Conservation (phyloP, 176 grass and related monocot species). For the Carex cristatella region DNA sequence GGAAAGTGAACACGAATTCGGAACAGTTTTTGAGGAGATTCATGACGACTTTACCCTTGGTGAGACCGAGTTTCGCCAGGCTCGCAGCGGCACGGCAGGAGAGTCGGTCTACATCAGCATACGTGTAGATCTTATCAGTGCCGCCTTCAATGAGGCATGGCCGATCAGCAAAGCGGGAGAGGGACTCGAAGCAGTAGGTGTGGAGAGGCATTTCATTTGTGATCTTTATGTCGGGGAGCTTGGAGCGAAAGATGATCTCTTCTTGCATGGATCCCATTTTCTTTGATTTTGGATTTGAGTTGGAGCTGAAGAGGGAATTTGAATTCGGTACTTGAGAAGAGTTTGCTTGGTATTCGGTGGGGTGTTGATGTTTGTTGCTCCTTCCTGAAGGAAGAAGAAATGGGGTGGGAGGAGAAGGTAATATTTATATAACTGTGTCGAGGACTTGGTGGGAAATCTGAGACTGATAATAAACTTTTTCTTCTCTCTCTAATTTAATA, state of each 20-base stretch:
- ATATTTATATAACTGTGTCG: background rate
- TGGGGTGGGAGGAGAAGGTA: background rate
- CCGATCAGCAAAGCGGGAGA: slow-evolving; percentile 15
- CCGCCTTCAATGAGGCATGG: slow-evolving; percentile 64
- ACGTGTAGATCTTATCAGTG: slow-evolving; percentile 43
- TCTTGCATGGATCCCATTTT: slow-evolving; percentile 8
- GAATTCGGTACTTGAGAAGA: slow-evolving; percentile 2
- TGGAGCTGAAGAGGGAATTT: background rate
- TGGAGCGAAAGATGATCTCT: slow-evolving; percentile 57
- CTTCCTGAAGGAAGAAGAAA: slow-evolving; percentile 19
- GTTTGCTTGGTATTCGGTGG: background rate
- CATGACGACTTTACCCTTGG: slow-evolving; percentile 65
- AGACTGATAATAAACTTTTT: slow-evolving; percentile 13
- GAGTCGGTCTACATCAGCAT: slow-evolving; percentile 36
- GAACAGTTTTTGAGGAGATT: slow-evolving; percentile 72
- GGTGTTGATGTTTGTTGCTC: background rate
- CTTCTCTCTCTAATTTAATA: background rate
- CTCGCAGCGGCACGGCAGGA: slow-evolving; percentile 34
- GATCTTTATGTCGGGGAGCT: slow-evolving; percentile 76
- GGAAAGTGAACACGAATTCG: slow-evolving; percentile 72
- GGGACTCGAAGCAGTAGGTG: slow-evolving; percentile 62
- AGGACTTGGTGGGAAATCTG: slow-evolving; percentile 19
- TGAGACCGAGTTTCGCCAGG: slow-evolving; percentile 40
- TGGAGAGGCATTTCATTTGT: slow-evolving; percentile 40
- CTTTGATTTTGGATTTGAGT: background rate